Conservation (phyloP, 2,329 filamentous ascomycete species). For the Ophiostoma ulmi region DNA sequence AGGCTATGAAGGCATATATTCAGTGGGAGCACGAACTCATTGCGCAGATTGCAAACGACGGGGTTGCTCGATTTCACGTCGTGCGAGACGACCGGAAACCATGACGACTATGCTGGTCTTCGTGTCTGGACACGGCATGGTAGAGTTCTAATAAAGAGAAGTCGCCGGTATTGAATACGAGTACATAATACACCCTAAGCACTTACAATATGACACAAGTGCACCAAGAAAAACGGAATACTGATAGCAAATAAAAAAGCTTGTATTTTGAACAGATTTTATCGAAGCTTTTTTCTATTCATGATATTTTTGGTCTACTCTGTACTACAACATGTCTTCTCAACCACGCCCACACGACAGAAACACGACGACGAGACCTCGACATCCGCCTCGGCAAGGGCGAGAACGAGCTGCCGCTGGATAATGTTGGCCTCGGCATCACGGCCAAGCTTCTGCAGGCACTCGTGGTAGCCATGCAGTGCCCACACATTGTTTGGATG, state of each 20-base stretch:
- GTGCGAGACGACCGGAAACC: conserved; percentile 5
- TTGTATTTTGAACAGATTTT: too few relatives aligned
- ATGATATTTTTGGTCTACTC: neutral
- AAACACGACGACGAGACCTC: conserved; percentile 37
- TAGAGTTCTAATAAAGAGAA: neutral
- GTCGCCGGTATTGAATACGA: neutral
- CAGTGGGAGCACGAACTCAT: conserved; percentile 22
- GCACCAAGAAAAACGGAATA: too few relatives aligned
- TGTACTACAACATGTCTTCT: conserved; percentile 16
- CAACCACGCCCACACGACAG: conserved; percentile 28
- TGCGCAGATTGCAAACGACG: conserved; percentile 22
- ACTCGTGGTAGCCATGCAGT: conserved; percentile 55
- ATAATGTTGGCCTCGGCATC: conserved; percentile 18
- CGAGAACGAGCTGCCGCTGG: conserved; percentile 9
- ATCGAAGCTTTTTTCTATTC: neutral
- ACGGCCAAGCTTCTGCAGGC: conserved; percentile 42
- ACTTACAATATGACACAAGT: neutral
- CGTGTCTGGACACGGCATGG: neutral
- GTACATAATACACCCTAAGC: neutral
- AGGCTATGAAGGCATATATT: conserved; percentile 22
- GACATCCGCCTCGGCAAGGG: conserved; percentile 30
- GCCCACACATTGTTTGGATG: conserved; percentile 54
- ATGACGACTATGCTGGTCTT: neutral
- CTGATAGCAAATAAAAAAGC: too few relatives aligned
- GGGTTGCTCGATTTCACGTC: conserved; percentile 19